A percentile compares a stretch with the other conserved stretches of the same genome.
These are phyloP conservation scores for Strombidium stylifer DNA, from an alignment of 73 alveolate genomes.

Conservation along the genomic window DNA sequence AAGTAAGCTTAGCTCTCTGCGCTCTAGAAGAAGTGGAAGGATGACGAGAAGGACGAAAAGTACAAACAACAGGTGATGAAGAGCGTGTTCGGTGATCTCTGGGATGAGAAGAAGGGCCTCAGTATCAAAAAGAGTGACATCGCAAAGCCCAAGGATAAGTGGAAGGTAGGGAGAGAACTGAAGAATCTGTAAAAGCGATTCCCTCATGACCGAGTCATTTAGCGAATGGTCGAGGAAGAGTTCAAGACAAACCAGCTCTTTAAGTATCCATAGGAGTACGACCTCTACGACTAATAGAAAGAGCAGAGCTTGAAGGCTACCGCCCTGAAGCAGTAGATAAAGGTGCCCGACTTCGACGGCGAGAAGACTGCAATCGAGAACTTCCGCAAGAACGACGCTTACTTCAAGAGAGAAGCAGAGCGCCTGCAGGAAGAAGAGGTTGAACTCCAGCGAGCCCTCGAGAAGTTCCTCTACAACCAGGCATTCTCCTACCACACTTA, in stretches of 20 bases:
- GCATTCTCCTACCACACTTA: conserved; percentile 13
- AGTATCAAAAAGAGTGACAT: conserved; percentile 65
- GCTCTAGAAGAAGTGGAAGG: not conserved
- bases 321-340: conserved; percentile 59
- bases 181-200: conserved; percentile 72
- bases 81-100: no score
- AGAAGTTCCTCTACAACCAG: conserved; percentile 17
- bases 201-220: conserved; percentile 89
- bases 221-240: conserved; percentile 90
- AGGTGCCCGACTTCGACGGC: conserved; percentile 37
- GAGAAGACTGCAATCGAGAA: conserved; percentile 23
- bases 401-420: conserved; percentile 29
- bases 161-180: conserved; percentile 79
- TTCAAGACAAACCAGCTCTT: conserved; percentile 87
- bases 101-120: no score
- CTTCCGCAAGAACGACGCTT: conserved; percentile 36
- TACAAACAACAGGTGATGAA: no score
- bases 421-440: conserved; percentile 38
- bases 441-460: conserved; percentile 5
- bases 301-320: conserved; percentile 71
- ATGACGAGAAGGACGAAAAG: no score
- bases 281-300: conserved; percentile 87
- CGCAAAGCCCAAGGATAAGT: conserved; percentile 91
- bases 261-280: conserved; percentile 96
- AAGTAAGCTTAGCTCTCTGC: no score